These are phyloP conservation scores for Trichoderma aggressivum DNA, from an alignment of 2,329 filamentous ascomycete species.

Conservation along the genomic window DNA sequence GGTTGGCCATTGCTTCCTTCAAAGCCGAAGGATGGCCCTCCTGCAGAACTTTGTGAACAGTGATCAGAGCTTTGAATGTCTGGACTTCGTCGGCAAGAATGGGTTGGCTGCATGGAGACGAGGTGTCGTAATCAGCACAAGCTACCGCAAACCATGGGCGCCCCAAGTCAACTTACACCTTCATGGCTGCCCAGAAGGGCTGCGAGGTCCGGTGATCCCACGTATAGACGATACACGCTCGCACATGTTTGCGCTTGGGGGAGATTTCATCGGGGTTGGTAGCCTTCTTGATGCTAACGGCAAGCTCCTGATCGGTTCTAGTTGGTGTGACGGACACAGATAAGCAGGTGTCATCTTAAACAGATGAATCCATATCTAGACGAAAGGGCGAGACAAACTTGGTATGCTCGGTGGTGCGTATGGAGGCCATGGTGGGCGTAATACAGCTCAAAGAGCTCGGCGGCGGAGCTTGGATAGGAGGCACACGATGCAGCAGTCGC, in stretches of 20 bases:
- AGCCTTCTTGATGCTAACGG: conserved; percentile 68
- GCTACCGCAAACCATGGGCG: background rate
- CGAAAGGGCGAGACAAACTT: conserved; percentile 29
- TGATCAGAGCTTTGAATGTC: conserved; percentile 98
- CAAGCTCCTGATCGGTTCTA: conserved; percentile 66
- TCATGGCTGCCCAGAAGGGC: conserved; percentile 97
- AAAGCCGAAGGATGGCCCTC: conserved; percentile 89
- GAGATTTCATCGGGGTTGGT: conserved; percentile 66
- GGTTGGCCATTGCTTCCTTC: conserved; percentile 83
- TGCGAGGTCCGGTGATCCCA: conserved; percentile 97
- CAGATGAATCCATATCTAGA: background rate
- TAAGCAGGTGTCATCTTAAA: background rate
- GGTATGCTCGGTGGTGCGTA: conserved; percentile 36
- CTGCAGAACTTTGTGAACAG: conserved; percentile 94
- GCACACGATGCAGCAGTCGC: conserved; percentile 7
- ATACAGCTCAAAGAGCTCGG: background rate
- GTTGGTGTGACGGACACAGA: background rate
- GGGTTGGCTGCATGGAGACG: conserved; percentile 64
- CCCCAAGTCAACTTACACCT: conserved; percentile 70
- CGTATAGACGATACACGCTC: conserved; percentile 95
- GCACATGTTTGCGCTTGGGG: conserved; percentile 86
- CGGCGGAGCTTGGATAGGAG: conserved; percentile 13
- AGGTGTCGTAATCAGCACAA: background rate
- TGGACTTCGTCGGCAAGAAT: conserved; percentile 97
- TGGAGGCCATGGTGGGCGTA: conserved; percentile 28